phyloP scores from a whole-genome alignment of 768 basidiomycete species.

The Suillus sp. region DNA sequence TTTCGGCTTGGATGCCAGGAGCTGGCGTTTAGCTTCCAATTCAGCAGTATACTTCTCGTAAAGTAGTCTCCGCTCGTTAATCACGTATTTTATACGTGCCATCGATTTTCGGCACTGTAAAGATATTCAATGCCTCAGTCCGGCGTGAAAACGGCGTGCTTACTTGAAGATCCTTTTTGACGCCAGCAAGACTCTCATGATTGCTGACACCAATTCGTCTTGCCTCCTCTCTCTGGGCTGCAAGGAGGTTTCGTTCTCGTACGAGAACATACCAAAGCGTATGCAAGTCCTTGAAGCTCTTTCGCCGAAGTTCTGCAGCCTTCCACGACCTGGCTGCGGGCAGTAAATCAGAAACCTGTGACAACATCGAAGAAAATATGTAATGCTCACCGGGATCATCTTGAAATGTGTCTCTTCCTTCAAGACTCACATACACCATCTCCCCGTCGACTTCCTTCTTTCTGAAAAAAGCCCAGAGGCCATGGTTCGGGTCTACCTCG shows the following conservation, averaged over 20 bases:
- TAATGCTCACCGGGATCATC: slow-evolving; percentile 39
- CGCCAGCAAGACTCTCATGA: slow-evolving; percentile 29
- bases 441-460: slow-evolving; percentile 53
- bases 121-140: slow-evolving; percentile 13
- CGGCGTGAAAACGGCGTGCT: slow-evolving; percentile 19
- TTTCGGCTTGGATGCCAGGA: slow-evolving; percentile 8
- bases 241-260: slow-evolving; percentile 87
- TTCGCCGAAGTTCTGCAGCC: slow-evolving; percentile 82
- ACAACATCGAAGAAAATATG: neutral
- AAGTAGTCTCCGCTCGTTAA: slow-evolving; percentile 88
- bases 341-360: slow-evolving; percentile 12
- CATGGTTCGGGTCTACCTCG: slow-evolving; percentile 60
- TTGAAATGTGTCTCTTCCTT: slow-evolving; percentile 30
- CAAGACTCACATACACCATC: slow-evolving; percentile 54
- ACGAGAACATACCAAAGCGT: slow-evolving; percentile 91
- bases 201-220: slow-evolving; percentile 56
- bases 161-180: slow-evolving; percentile 47
- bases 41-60: slow-evolving; percentile 49
- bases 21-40: slow-evolving; percentile 14
- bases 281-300: slow-evolving; percentile 92
- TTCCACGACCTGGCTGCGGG: slow-evolving; percentile 84
- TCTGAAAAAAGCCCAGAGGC: slow-evolving; percentile 78
- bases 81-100: slow-evolving; percentile 92
- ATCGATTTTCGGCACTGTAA: slow-evolving; percentile 87
- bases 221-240: slow-evolving; percentile 82